Evolutionary conservation across 345 rosid species (phyloP).

Genomic region (Laguncularia racemosa): DNA sequence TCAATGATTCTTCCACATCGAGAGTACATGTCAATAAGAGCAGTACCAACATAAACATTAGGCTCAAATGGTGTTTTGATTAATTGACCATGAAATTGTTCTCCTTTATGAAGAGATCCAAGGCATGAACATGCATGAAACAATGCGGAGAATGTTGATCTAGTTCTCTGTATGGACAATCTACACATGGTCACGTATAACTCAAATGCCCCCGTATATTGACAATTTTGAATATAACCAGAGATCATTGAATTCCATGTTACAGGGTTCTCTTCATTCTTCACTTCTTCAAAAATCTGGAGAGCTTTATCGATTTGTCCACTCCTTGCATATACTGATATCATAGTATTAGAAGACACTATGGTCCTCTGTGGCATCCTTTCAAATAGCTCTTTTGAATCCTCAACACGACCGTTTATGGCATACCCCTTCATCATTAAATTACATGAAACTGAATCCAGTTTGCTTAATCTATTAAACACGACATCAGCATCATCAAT

Average conservation of each 20-base stretch:
- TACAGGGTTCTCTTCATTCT: conserved; percentile 35
- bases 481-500: conserved; percentile 40
- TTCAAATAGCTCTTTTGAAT: conserved; percentile 37
- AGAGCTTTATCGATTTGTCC: conserved; percentile 44
- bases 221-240: conserved; percentile 34
- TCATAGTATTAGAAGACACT: conserved; percentile 43
- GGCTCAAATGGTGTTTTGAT: conserved; percentile 34
- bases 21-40: conserved; percentile 60
- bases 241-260: conserved; percentile 63
- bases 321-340: conserved; percentile 37
- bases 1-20: conserved; percentile 42
- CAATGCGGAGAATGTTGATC: conserved; percentile 49
- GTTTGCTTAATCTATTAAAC: conserved; percentile 23
- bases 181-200: conserved; percentile 27
- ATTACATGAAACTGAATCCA: conserved; percentile 25
- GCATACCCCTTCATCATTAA: conserved; percentile 58
- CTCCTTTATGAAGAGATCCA: conserved; percentile 52
- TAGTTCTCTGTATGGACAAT: conserved; percentile 22
- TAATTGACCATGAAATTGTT: conserved; percentile 41
- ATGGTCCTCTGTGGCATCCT: conserved; percentile 34
- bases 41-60: conserved; percentile 47
- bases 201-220: conserved; percentile 32
- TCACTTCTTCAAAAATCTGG: conserved; percentile 40
- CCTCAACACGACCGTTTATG: conserved; percentile 24
- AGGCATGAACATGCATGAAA: conserved; percentile 47